Percentiles rank a stretch among this genome's conserved stretches.
phyloP scores from a whole-genome alignment of 768 basidiomycete genomes.

The Pleurotus djamor region DNA sequence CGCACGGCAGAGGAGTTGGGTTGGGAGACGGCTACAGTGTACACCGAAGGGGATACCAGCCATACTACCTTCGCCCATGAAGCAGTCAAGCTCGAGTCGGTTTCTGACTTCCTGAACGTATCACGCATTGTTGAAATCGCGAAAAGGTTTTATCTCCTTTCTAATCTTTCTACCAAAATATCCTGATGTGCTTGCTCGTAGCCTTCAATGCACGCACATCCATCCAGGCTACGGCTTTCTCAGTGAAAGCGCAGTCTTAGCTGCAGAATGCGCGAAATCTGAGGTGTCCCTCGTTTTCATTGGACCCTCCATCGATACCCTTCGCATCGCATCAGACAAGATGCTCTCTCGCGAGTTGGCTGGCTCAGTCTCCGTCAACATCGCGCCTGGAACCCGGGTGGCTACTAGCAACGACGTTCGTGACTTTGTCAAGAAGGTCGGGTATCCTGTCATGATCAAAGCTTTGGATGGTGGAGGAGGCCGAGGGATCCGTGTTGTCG shows the following conservation, averaged over 20 bases:
- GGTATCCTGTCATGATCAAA: conserved; percentile 77
- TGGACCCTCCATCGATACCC: conserved; percentile 77
- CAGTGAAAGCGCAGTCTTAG: conserved; percentile 81
- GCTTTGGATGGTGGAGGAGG: conserved; percentile 90
- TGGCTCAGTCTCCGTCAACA: conserved; percentile 20
- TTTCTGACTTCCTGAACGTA: conserved; percentile 40
- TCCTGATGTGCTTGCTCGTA: neutral
- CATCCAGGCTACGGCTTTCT: conserved; percentile 80
- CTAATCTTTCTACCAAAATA: neutral
- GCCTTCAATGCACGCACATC: conserved; percentile 30
- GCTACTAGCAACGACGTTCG: conserved; percentile 21
- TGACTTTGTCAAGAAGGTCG: conserved; percentile 22
- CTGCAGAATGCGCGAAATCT: conserved; percentile 73
- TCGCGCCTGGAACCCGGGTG: conserved; percentile 28
- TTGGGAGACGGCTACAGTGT: conserved; percentile 87
- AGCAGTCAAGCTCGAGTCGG: conserved; percentile 82
- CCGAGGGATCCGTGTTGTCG: conserved; percentile 86
- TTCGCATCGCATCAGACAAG: conserved; percentile 62
- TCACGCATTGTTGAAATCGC: conserved; percentile 25
- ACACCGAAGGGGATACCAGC: conserved; percentile 83
- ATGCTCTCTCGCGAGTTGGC: conserved; percentile 32
- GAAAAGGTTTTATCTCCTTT: conserved; percentile 15
- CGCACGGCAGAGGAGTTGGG: conserved; percentile 83
- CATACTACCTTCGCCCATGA: conserved; percentile 80
- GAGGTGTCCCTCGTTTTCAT: conserved; percentile 67